These are phyloP conservation scores for Fusarium longipes DNA, from an alignment of 2,329 filamentous ascomycete species.

Conservation along the genomic window DNA sequence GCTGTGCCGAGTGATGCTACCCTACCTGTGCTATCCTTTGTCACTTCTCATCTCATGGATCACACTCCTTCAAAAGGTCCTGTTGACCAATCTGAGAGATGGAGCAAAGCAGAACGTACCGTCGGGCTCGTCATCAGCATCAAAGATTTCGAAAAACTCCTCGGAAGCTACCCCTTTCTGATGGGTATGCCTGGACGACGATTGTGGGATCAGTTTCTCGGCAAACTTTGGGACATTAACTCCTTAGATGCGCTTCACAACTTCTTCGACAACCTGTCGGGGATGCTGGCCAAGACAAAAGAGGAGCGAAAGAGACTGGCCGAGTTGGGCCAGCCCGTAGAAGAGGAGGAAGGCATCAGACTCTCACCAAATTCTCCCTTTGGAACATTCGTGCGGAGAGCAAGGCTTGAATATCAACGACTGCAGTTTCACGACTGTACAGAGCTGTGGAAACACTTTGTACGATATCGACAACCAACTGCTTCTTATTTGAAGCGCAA, in stretches of 20 bases:
- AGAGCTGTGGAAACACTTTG: conserved; percentile 84
- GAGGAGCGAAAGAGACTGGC: conserved; percentile 68
- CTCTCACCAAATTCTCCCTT: conserved; percentile 81
- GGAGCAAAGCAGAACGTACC: conserved; percentile 62
- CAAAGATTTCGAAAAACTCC: conserved; percentile 69
- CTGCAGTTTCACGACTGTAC: conserved; percentile 83
- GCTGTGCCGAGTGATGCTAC: conserved; percentile 76
- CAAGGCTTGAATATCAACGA: conserved; percentile 81
- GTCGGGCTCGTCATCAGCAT: conserved; percentile 66
- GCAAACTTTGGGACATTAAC: conserved; percentile 84
- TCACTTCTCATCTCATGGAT: conserved; percentile 76
- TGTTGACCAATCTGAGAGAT: conserved; percentile 51
- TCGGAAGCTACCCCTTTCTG: conserved; percentile 62
- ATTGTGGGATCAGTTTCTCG: conserved; percentile 89
- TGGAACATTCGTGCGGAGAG: conserved; percentile 81
- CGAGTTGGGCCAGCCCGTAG: conserved; percentile 57
- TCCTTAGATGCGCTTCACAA: conserved; percentile 82
- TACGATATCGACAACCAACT: conserved; percentile 82
- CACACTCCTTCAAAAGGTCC: conserved; percentile 46
- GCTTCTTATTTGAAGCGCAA: conserved; percentile 73
- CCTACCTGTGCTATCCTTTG: conserved; percentile 80
- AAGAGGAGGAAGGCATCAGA: conserved; percentile 66
- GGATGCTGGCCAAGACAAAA: conserved; percentile 70
- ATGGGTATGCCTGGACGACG: conserved; percentile 76
- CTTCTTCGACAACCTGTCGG: conserved; percentile 73